phyloP scores from a whole-genome alignment of 2,329 filamentous ascomycete species.

The Ceratocystis lukuohia region DNA sequence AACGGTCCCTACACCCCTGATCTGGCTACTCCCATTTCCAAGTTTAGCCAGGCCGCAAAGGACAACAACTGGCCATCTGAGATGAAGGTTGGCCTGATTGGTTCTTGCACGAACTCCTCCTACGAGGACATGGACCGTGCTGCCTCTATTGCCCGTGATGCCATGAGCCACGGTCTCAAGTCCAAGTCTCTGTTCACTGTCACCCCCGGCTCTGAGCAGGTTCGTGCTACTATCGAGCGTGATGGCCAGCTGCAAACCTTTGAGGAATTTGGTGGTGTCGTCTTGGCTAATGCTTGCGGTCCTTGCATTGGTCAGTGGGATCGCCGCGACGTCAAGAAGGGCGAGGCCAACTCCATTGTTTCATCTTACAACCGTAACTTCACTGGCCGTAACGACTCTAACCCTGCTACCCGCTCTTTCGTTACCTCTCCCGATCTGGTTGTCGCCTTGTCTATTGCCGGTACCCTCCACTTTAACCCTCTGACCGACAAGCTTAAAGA shows the following conservation, averaged over 20 bases:
- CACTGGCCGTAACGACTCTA: conserved; percentile 92
- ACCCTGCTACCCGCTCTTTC: conserved; percentile 88
- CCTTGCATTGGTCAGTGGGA: conserved; percentile 95
- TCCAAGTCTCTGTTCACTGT: conserved; percentile 87
- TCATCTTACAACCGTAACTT: conserved; percentile 99
- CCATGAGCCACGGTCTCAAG: conserved; percentile 84
- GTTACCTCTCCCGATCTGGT: conserved; percentile 84
- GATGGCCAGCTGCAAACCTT: conserved; percentile 89
- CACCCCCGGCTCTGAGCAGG: conserved; percentile 93
- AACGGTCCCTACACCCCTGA: conserved; percentile 99
- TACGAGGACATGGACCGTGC: conserved; percentile 87
- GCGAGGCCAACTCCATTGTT: conserved; percentile 88
- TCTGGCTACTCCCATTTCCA: conserved; percentile 92
- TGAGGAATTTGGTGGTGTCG: conserved; percentile 88
- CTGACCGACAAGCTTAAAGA: conserved; percentile 83
- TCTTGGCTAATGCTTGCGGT: conserved; percentile 90
- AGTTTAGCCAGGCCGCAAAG: conserved; percentile 90
- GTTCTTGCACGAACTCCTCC: conserved; percentile 89
- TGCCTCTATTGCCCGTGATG: conserved; percentile 81
- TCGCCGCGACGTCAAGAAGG: conserved; percentile 85
- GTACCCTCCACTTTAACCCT: conserved; percentile 85
- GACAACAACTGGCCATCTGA: conserved; percentile 93
- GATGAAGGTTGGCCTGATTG: conserved; percentile 91
- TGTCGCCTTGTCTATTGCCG: conserved; percentile 72
- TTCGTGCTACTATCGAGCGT: conserved; percentile 79